Base-by-base conservation (phyloP, 2,329 filamentous ascomycete species). In the Ophioceras dolichostomum region DNA sequence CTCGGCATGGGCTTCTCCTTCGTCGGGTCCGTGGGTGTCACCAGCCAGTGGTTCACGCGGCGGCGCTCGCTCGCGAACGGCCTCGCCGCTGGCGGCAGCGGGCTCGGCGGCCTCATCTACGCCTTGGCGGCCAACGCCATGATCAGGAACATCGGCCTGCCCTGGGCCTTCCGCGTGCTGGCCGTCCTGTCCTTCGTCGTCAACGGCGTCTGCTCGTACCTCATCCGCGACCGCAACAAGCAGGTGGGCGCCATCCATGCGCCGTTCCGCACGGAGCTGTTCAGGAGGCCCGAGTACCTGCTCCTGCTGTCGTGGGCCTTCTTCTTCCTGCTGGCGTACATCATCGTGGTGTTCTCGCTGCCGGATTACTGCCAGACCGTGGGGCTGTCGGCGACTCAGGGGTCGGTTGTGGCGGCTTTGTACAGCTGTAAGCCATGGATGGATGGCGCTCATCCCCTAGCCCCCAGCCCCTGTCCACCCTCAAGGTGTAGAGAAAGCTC, bases 1-100 rank as follows among this genome's bases (percentile, higher is more conserved):
- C 55, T 79, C 17, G 83, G 83, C 3, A 79, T 89, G 69, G 83
- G 83, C 0, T 79, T 88, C 40, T 61, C 80, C 9, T 89, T 87
- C 51, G 80, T 82, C 1, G 73, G 73, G 1, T 74, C 67, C 4
- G 78, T 81, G 3, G 73, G 72, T 24, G 70, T 86, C 10, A 65
- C 81, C 0, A 72, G 81, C 2, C 81, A 87, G 52, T 87, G 81
- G 81, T 88, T 88, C 50, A 71, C 65, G 9, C 76, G 72, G 22
- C 68, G 67, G 19, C 69, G 82, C 2, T 80, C 75, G 20, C 65
- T 87, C 12, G 81, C 82, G 10, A 85, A 82, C 43, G 76, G 79
- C 1, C 65, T 83, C 14, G 64, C 70, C 0, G 72, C 80, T 1
- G 70, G 73, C n/a, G 84, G 83, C 2, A 78, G 73, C 13, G 83